These are phyloP conservation scores for Melaleuca quinquenervia DNA, from an alignment of 345 rosid species.

Conservation along the genomic window DNA sequence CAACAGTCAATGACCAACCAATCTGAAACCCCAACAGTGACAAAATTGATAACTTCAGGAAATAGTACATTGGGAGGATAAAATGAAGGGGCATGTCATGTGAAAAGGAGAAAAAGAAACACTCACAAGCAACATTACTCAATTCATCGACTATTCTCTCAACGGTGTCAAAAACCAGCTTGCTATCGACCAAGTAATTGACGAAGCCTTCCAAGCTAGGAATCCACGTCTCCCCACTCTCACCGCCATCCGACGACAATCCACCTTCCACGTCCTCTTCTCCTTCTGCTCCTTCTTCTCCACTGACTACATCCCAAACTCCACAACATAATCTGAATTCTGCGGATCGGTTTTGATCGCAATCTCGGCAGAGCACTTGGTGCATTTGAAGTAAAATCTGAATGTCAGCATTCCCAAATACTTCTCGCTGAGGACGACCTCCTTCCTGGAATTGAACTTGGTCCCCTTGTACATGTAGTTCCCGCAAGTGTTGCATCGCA, in stretches of 20 bases:
- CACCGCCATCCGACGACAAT: neutral
- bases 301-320: neutral
- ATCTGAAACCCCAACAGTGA: neutral
- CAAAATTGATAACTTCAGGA: neutral
- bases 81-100: neutral
- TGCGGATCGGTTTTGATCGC: too few relatives aligned
- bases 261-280: slow-evolving; percentile 4
- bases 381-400: too few relatives aligned
- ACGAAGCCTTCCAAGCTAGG: slow-evolving; percentile 63
- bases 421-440: too few relatives aligned
- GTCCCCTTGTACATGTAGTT: too few relatives aligned
- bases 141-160: slow-evolving; percentile 76
- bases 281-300: neutral
- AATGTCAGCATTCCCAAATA: too few relatives aligned
- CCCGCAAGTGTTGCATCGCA: too few relatives aligned
- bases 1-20: too few relatives aligned
- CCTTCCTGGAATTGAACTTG: too few relatives aligned
- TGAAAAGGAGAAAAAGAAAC: neutral
- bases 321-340: too few relatives aligned
- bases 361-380: too few relatives aligned
- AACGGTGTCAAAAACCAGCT: slow-evolving; percentile 59
- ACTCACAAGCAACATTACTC: slow-evolving; percentile 74
- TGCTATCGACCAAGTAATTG: slow-evolving; percentile 64
- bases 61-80: neutral
- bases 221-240: slow-evolving; percentile 37